Evolutionary conservation across 2,329 filamentous ascomycete species (phyloP).

Genomic region (Bipolaris oryzae): DNA sequence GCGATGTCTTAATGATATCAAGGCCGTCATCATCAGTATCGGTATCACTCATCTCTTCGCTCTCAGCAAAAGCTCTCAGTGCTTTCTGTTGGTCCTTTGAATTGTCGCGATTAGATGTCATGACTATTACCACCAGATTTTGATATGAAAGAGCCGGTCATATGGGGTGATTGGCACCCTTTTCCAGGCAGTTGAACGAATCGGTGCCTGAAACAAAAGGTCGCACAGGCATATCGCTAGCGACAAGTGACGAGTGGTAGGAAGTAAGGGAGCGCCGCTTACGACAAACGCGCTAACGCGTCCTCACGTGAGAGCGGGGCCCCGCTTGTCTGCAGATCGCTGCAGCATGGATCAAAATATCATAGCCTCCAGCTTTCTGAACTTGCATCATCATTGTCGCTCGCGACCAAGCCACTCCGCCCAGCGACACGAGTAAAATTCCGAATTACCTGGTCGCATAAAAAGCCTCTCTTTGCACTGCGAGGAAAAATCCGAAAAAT

Average conservation of each 20-base stretch:
- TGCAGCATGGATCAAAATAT: constrained; percentile 5
- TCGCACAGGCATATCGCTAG: neutral
- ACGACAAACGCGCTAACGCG: constrained; percentile 30
- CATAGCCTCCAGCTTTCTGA: constrained; percentile 8
- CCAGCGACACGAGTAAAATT: neutral
- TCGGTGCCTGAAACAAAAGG: neutral
- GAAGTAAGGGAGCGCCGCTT: neutral
- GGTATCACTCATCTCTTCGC: constrained; percentile 31
- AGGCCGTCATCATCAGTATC: constrained; percentile 51
- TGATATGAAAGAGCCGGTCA: neutral
- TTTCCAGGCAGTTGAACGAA: neutral
- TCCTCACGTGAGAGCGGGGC: constrained; percentile 38
- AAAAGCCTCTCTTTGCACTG: no score
- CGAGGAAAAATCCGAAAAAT: neutral
- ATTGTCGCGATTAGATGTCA: constrained; percentile 25
- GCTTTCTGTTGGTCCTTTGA: constrained; percentile 24
- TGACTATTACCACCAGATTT: constrained; percentile 4
- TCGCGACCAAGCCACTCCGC: neutral
- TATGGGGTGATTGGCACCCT: neutral
- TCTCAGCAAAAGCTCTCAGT: constrained; percentile 34
- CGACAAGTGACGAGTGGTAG: neutral
- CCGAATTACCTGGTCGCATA: no score
- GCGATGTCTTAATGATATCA: constrained; percentile 47
- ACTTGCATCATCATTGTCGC: constrained; percentile 9
- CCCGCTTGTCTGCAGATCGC: constrained; percentile 9